Percentiles rank a stretch among this genome's conserved stretches.
These are phyloP conservation scores for Trebouxia gelatinosa DNA, from an alignment of 163 green algal species.

Conservation along the genomic window DNA sequence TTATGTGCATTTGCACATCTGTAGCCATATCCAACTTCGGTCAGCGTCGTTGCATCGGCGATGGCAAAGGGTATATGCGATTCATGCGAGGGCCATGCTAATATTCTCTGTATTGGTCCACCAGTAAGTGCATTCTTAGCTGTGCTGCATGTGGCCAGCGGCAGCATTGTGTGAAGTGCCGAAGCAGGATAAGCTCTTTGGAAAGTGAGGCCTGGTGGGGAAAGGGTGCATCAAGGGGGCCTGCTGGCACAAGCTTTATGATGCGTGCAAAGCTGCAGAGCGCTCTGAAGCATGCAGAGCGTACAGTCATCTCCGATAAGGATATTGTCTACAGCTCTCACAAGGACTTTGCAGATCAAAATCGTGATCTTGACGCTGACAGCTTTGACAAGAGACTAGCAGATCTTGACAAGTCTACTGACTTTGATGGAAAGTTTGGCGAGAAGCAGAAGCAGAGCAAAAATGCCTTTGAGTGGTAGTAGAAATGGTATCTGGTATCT, in stretches of 20 bases:
- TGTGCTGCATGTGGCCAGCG: too few relatives aligned
- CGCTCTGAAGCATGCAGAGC: conserved; percentile 18
- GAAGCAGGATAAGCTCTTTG: too few relatives aligned
- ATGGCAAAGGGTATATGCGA: too few relatives aligned
- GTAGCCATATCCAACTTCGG: too few relatives aligned
- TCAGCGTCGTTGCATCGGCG: too few relatives aligned
- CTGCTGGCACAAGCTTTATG: neutral
- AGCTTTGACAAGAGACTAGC: conserved; percentile 45
- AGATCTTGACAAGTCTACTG: neutral
- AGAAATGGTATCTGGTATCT: too few relatives aligned
- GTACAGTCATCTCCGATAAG: conserved; percentile 32
- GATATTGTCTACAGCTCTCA: conserved; percentile 53
- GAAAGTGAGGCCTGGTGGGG: too few relatives aligned
- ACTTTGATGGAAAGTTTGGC: conserved; percentile 8
- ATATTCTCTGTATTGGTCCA: too few relatives aligned
- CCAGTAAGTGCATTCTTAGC: too few relatives aligned
- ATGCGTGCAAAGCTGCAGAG: conserved; percentile 32
- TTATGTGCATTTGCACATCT: too few relatives aligned
- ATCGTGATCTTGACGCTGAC: conserved; percentile 26
- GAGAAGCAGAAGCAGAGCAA: conserved; percentile 8
- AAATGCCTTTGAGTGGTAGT: conserved; percentile 14
- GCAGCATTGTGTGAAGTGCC: too few relatives aligned
- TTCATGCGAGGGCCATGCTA: too few relatives aligned
- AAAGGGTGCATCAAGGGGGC: neutral
- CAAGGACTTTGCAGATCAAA: conserved; percentile 35